Conservation (phyloP, 2,329 filamentous ascomycete genomes). For the Aspergillus intermedius region DNA sequence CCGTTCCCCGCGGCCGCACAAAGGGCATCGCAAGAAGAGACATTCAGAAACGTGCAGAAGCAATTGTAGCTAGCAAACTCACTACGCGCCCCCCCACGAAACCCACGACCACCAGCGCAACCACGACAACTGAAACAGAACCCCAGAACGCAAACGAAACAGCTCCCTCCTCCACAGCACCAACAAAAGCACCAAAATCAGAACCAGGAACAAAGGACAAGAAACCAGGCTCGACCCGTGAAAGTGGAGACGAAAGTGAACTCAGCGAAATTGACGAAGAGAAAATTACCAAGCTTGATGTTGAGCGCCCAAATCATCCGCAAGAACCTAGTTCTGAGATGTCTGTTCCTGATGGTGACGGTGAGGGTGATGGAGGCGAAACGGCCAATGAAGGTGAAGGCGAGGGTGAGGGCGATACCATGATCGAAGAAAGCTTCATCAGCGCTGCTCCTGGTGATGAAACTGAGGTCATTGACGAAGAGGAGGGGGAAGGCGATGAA, state of each 20-base stretch:
- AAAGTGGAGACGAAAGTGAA: conserved; percentile 57
- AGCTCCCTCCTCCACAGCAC: conserved; percentile 12
- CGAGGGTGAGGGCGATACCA: conserved; percentile 7
- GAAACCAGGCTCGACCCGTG: conserved; percentile 25
- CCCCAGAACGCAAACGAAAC: conserved; percentile 4
- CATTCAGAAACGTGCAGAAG: conserved; percentile 53
- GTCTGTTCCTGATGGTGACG: conserved; percentile 14
- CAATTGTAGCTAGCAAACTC: conserved; percentile 41
- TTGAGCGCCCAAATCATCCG: conserved; percentile 5
- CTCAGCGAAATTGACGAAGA: conserved; percentile 55
- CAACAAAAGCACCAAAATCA: conserved; percentile 7
- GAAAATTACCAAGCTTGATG: conserved; percentile 22
- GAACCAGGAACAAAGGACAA: conserved; percentile 35
- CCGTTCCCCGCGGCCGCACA: conserved; percentile 34
- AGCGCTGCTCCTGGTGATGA: conserved; percentile 15
- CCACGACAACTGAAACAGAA: neutral
- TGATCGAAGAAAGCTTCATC: conserved; percentile 9
- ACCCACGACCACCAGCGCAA: conserved; percentile 11
- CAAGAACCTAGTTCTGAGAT: conserved; percentile 20
- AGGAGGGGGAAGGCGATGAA: conserved; percentile 13
- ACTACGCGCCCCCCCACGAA: conserved; percentile 24
- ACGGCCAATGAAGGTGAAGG: conserved; percentile 6
- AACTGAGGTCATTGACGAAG: conserved; percentile 4
- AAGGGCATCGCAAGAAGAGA: conserved; percentile 56
- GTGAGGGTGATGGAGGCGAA: conserved; percentile 7